phyloP scores from a whole-genome alignment of 306 rosid genomes.

The Cucumis melo region DNA sequence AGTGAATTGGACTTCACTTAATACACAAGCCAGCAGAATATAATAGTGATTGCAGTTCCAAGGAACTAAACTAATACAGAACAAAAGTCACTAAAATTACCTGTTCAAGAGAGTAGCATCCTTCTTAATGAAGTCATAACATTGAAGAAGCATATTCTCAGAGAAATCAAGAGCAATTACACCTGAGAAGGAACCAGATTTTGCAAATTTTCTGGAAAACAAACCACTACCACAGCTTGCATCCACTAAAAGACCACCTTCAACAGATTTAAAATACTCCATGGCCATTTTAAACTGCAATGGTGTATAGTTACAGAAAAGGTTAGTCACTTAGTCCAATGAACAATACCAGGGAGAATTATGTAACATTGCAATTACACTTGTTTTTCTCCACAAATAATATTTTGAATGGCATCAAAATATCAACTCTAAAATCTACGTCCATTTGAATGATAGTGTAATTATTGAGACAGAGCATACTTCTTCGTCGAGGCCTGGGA shows the following conservation, averaged over 20 bases:
- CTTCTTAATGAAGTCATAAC: conserved; percentile 68
- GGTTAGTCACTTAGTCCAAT: neutral
- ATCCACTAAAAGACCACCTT: conserved; percentile 76
- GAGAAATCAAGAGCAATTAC: conserved; percentile 85
- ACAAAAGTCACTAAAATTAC: conserved; percentile 20
- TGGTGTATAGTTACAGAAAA: neutral
- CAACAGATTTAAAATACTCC: conserved; percentile 56
- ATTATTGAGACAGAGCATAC: conserved; percentile 18
- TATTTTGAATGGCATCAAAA: neutral
- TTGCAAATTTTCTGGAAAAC: conserved; percentile 72
- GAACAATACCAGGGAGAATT: neutral
- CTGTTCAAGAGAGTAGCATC: conserved; percentile 37
- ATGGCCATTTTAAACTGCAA: conserved; percentile 84
- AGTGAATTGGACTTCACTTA: neutral
- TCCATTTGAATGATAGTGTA: neutral
- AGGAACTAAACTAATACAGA: conserved; percentile 5
- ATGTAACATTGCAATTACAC: neutral
- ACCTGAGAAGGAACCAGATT: conserved; percentile 56
- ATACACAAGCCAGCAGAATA: neutral
- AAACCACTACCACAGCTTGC: conserved; percentile 92
- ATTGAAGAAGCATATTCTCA: conserved; percentile 86
- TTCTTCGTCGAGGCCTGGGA: conserved; percentile 95
- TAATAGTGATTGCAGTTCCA: neutral
- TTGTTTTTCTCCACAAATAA: neutral
- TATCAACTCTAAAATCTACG: neutral